Evolutionary conservation across 768 basidiomycete genomes (phyloP).

Genomic region (Neoboletus magnificus): DNA sequence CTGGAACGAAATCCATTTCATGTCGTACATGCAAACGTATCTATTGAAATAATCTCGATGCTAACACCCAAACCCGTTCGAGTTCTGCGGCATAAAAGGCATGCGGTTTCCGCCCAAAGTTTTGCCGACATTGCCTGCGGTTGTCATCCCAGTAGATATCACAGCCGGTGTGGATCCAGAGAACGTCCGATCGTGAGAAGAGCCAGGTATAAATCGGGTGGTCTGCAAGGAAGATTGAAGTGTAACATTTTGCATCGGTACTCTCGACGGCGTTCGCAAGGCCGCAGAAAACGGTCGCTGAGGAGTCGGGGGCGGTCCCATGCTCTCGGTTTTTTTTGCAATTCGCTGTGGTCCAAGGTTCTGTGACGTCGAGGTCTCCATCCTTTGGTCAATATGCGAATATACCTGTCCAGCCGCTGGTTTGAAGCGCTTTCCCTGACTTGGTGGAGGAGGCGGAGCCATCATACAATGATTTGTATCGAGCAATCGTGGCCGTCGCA

Average conservation of each 20-base stretch:
- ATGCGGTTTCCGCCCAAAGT: slow-evolving; percentile 45
- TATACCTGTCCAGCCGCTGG: slow-evolving; percentile 18
- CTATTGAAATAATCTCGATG: background rate
- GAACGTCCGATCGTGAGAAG: slow-evolving; percentile 24
- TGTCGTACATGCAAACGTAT: background rate
- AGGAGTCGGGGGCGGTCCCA: slow-evolving; percentile 57
- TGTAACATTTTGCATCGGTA: slow-evolving; percentile 13
- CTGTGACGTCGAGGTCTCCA: slow-evolving; percentile 10
- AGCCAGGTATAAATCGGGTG: slow-evolving; percentile 31
- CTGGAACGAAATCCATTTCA: background rate
- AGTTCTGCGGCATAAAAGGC: slow-evolving; percentile 46
- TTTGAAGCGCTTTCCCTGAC: slow-evolving; percentile 23
- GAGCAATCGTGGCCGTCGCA: slow-evolving; percentile 36
- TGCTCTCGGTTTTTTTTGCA: slow-evolving; percentile 27
- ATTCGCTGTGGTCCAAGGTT: slow-evolving; percentile 19
- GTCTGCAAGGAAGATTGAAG: slow-evolving; percentile 15
- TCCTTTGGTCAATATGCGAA: slow-evolving; percentile 7
- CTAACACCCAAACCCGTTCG: slow-evolving; percentile 32
- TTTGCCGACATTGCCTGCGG: slow-evolving; percentile 3
- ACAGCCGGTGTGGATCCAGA: slow-evolving; percentile 14
- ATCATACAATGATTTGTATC: slow-evolving; percentile 30
- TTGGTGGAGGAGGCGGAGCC: slow-evolving; percentile 30
- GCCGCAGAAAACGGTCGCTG: slow-evolving; percentile 31
- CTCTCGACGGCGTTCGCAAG: slow-evolving; percentile 27
- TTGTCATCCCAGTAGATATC: slow-evolving; percentile 22